Conservation (phyloP, 495 filamentous ascomycete genomes). For the Aspergillus indologenus region DNA sequence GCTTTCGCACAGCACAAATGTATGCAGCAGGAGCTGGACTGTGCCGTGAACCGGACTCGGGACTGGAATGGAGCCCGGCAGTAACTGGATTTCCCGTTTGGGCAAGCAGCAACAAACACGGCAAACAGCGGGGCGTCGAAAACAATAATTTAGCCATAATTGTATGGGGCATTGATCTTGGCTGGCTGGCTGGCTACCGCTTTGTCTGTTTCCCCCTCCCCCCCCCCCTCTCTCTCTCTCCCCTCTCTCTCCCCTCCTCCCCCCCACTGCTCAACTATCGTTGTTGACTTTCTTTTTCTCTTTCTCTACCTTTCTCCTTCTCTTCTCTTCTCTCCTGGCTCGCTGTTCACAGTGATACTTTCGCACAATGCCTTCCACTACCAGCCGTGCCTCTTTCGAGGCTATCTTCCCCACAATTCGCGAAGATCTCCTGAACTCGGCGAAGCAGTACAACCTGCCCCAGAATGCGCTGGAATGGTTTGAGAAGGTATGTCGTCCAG, state of each 20-base stretch:
- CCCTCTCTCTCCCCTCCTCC: background rate
- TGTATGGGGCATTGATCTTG: too few species aligned
- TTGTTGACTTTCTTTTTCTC: constrained; percentile 5
- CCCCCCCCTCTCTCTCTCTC: background rate
- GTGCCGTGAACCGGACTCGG: too few species aligned
- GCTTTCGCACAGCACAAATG: background rate
- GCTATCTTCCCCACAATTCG: constrained; percentile 76
- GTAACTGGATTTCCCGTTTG: constrained; percentile 10
- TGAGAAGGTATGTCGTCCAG: constrained; percentile 59
- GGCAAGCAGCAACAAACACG: constrained; percentile 14
- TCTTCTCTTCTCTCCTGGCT: constrained; percentile 3
- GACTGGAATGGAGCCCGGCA: too few species aligned
- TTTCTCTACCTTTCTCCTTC: background rate
- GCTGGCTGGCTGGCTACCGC: too few species aligned
- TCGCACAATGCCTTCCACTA: constrained; percentile 60
- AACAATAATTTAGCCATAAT: background rate
- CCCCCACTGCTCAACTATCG: background rate
- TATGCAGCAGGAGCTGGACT: constrained; percentile 3
- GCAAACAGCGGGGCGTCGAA: constrained; percentile 27
- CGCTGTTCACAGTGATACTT: background rate
- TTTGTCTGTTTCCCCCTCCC: background rate
- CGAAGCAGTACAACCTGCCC: constrained; percentile 76
- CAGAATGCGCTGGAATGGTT: constrained; percentile 83
- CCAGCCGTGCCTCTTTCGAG: constrained; percentile 82
- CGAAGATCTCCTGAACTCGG: constrained; percentile 71